These are phyloP conservation scores for Diaporthe australafricana DNA, from an alignment of 2,329 filamentous ascomycete genomes.

Conservation along the genomic window DNA sequence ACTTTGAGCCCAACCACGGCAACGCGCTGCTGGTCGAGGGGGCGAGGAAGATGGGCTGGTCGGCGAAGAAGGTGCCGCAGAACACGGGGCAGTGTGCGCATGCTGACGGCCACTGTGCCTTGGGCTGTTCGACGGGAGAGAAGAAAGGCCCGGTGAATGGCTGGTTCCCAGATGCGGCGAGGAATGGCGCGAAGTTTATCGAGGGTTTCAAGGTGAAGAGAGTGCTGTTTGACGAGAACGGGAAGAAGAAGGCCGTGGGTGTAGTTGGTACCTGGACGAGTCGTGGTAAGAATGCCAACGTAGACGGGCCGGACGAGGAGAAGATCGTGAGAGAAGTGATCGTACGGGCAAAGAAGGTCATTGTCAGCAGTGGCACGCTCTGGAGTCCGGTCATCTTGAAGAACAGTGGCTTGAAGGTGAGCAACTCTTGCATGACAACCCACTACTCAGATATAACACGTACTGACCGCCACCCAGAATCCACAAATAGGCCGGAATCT, in stretches of 20 bases:
- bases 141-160: constrained; percentile 82
- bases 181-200: constrained; percentile 79
- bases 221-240: constrained; percentile 72
- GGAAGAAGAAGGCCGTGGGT: constrained; percentile 70
- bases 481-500: constrained; percentile 85
- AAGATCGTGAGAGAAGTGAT: constrained; percentile 69
- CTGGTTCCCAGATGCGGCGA: constrained; percentile 81
- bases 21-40: constrained; percentile 79
- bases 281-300: constrained; percentile 65
- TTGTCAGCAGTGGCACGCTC: constrained; percentile 78
- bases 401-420: constrained; percentile 77
- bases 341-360: constrained; percentile 80
- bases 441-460: neutral
- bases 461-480: constrained; percentile 63
- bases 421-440: constrained; percentile 17
- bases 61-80: constrained; percentile 75
- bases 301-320: constrained; percentile 47
- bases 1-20: constrained; percentile 76
- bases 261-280: constrained; percentile 80
- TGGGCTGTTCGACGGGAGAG: constrained; percentile 71
- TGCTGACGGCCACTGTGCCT: constrained; percentile 72
- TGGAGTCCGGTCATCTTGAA: constrained; percentile 79
- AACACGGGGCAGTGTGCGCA: constrained; percentile 80
- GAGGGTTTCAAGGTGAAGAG: constrained; percentile 81
- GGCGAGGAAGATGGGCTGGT: constrained; percentile 77